Evolutionary conservation across 2,329 filamentous ascomycete genomes (phyloP), one percentile per base, ranked within the genome.

Genomic region (Xylaria sp.): DNA sequence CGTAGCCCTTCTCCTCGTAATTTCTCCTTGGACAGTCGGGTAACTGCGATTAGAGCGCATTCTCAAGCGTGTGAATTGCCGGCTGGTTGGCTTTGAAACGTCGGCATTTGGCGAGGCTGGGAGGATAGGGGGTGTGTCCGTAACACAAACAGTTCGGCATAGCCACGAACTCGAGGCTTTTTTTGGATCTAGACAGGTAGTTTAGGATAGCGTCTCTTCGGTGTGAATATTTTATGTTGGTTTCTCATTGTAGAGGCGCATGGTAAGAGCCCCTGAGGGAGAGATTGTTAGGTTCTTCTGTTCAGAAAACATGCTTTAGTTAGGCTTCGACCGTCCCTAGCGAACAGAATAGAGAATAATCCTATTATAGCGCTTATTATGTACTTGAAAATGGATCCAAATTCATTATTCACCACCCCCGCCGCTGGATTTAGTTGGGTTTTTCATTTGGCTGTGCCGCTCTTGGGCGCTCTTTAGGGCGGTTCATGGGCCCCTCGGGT

Each of bases 401-500:
- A 55, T 8, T 34, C 5, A 48, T 23, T 2, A 25, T 60, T 41
- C 52, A 18, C 65, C 28, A 55, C 59, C 46, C 37, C 44, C 15
- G 32, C 10, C 18, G n/a, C 54, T 37, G 9, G 15, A 18, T 68
- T 50, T 63, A 41, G 65, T 48, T 60, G 44, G 66, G 23, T 37
- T 28, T 28, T 46, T 65, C 37, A 55, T 60, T 55, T 61, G 25
- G 54, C 66, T 69, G 66, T 65, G 66, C 66, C 66, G 57, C 66
- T 62, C 39, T 51, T 51, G 65, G 18, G 34, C 58, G 32, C 51
- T 41, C 15, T 18, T 63, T 58, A 60, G 61, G 54, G 48, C 60
- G 34, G 61, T 41, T 61, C 56, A 50, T 68, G 63, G 60, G 55
- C 54, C 54, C 54, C 48, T 28, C 15, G 8, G 25, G 13, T 46